Base-by-base conservation (phyloP, 768 basidiomycete species). In the Trametes coccinea region DNA sequence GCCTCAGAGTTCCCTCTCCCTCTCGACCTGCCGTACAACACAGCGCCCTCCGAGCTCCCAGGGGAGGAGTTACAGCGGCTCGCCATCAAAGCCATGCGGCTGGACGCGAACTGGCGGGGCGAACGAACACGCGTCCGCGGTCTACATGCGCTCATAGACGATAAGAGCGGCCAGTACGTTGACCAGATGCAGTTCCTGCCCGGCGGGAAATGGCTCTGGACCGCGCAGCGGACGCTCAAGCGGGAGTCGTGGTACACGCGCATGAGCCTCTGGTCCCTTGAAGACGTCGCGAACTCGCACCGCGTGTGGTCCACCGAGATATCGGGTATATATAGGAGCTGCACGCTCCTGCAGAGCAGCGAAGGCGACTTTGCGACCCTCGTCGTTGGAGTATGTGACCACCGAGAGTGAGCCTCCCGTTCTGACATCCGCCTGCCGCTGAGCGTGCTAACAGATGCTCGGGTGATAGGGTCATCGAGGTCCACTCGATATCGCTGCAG, bases 31-130 rank as follows among this genome's bases (percentile, higher is more conserved):
- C 77, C 80, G 31, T 61, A 66, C 14, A 72, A 77, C 51, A 64
- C 59, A 13, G 66, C 72, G 56, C 63, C 74, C 7, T 58, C 63
- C n/a, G 56, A 74, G 6, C 72, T 85, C 7, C 67, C 79, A 1
- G 79, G 74, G 22, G 50, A 70, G 22, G 70, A 78, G 56, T 70
- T 85, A 59, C 81, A 80, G 66, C 67, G 68, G 14, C 73, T 74
- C 41, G 75, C 76, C 3, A 75, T 81, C 16, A 73, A 71, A 37
- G 79, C 83, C 9, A 69, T 85, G 59, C 79, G 74, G 34, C 72
- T 87, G 17, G 81, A 86, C 48, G 72, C 67, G 47, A 84, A 81
- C 60, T 87, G 85, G 85, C 69, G 72, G 44, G 70, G 73, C 43
- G 69, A 72, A 14, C 69, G 64, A 33, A 71, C 79, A 3, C 69